Evolutionary conservation across 176 grass and related monocot species (phyloP).

Genomic region (Poa pratensis): DNA sequence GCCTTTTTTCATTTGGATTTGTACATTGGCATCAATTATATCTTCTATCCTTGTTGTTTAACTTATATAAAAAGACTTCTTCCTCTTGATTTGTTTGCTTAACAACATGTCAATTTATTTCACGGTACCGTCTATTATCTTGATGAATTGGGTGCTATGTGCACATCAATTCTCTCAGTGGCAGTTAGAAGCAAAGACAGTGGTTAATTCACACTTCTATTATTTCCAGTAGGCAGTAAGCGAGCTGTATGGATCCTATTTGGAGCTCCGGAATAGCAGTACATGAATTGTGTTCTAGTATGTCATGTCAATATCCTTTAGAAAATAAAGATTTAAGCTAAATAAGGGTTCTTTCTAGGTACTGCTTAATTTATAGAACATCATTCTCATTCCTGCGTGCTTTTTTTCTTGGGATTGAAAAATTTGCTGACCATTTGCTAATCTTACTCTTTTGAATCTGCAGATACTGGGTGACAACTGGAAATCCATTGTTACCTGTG

Average conservation of each 20-base stretch:
- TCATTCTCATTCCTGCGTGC: background rate
- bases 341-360: background rate
- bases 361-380: background rate
- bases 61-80: background rate
- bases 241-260: background rate
- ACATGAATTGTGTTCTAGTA: background rate
- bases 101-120: background rate
- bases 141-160: background rate
- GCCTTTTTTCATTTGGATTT: no score
- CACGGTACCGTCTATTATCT: background rate
- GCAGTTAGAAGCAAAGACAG: background rate
- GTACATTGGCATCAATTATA: background rate
- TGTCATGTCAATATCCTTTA: background rate
- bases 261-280: background rate
- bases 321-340: slow-evolving; percentile 7
- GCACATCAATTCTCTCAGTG: background rate
- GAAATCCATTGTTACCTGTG: slow-evolving; percentile 38
- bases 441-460: slow-evolving; percentile 11
- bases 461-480: slow-evolving; percentile 52
- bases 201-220: background rate
- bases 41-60: background rate
- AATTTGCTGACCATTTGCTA: slow-evolving; percentile 3
- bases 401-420: slow-evolving; percentile 16
- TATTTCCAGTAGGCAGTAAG: background rate
- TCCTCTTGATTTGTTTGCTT: background rate